A percentile compares a stretch with the other conserved stretches of the same genome.
Conservation (phyloP, 352 stramenopile species). For the Pythium plurisporium region DNA sequence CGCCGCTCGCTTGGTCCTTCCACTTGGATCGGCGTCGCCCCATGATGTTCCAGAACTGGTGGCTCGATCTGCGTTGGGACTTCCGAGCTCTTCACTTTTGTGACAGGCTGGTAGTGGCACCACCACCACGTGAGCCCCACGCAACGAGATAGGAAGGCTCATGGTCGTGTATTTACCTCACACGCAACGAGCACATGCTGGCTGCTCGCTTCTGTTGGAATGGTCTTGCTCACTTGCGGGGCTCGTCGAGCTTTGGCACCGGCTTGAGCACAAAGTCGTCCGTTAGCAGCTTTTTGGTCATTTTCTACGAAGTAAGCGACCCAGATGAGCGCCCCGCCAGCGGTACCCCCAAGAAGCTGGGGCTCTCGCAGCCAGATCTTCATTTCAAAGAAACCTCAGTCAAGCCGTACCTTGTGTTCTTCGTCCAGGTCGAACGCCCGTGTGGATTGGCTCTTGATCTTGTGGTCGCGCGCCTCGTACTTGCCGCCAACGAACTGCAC, state of each 20-base stretch:
- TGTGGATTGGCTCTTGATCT: constrained; percentile 80
- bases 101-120: too few species aligned
- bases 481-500: constrained; percentile 77
- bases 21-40: constrained; percentile 64
- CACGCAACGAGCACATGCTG: too few species aligned
- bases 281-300: constrained; percentile 75
- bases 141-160: too few species aligned
- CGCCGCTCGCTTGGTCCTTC: constrained; percentile 39
- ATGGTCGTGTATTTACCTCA: constrained; percentile 5
- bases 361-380: too few species aligned
- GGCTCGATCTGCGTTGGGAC: neutral
- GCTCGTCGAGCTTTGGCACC: constrained; percentile 40
- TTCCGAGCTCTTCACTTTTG: constrained; percentile 4
- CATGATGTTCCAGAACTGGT: constrained; percentile 27
- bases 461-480: constrained; percentile 72
- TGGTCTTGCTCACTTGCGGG: constrained; percentile 15
- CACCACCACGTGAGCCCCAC: too few species aligned
- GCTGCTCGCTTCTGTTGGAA: too few species aligned
- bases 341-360: too few species aligned
- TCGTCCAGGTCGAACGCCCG: constrained; percentile 81
- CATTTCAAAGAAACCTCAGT: too few species aligned
- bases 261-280: constrained; percentile 87
- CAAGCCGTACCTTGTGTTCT: constrained; percentile 67
- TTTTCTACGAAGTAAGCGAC: constrained; percentile 68
- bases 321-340: too few species aligned